Base-by-base conservation (phyloP, 495 filamentous ascomycete species). In the Neurospora sp. region DNA sequence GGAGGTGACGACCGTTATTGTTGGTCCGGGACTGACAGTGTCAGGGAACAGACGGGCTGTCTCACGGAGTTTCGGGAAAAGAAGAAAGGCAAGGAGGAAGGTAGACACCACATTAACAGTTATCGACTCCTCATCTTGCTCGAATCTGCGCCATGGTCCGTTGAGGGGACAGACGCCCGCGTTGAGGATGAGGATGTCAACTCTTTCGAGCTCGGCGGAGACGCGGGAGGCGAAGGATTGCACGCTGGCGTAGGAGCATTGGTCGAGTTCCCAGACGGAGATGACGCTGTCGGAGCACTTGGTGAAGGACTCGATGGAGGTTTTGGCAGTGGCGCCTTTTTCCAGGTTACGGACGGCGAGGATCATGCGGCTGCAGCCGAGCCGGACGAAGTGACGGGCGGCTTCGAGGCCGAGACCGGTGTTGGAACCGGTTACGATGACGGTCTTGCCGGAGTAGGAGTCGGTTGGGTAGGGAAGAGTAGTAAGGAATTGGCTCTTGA, bases 401-500 rank as follows among this genome's bases (percentile, higher is more conserved):
- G 85, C 83, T 77, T 88, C 87, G 37, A 86, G 80, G 20, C 88
- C 88, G 1, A 90, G 76, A 31, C 88, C 88, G 3, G 80, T 81
- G 72, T 88, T 89, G 38, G 82, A 79, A 48, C 88, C 87, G 0
- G 87, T 90, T 37, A 90, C 79, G 69, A 90, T 83, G 59, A 87
- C 77, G 10, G 83, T 87, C 70, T 85, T 76, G 27, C 76, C 77
- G 0, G 77, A 54, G 23, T 72, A 76, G 27, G 46, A 73, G 14
- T 7, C 72, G 4, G 48, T 72, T 0, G 76, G 76, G 69, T 73
- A 59, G 1, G 76, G 76, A 3, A 73, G 76, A 40, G 20, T 71
- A 16, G 46, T 54, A 70, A 71, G 44, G 27, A 75, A 41, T 42
- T 77, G 76, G 27, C 16, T 20, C 20, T 70, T 37, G 73, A 77